Base-by-base conservation (phyloP, 352 stramenopile species). In the Phytophthora idaei region DNA sequence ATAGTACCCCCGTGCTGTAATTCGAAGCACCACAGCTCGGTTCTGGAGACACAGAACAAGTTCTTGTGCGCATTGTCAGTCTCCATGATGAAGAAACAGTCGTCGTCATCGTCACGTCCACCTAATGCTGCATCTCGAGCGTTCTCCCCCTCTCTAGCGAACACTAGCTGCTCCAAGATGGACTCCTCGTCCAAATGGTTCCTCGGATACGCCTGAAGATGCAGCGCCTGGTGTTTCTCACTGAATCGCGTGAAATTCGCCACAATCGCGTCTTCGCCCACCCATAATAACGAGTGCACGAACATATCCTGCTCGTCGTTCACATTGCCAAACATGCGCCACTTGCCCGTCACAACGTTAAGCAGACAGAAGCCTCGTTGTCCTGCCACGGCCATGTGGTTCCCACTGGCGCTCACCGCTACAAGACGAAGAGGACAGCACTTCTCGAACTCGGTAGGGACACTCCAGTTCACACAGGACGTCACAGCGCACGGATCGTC, bases 291-390 rank as follows among this genome's bases (percentile, higher is more conserved):
- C 21, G 85, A 74, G 36, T 85, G 80, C 1, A 93, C 83, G 2
- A 71, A 65, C 59, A 94, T 76, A 42, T 93, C 86, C 44, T 92
- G 85, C 60, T 95, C 88, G 29, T 94, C 83, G 47, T 92, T 87
- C 36, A 94, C 83, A 39, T 94, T 95, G 36, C 88, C 88, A 73
- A 95, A 95, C 59, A 92, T 70, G 3, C 85, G 74, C 88, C 88
- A 95, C 61, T 93, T 93, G 29, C 78, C 80, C 5, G 78, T 92
- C 14, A 67, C 41, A 28, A 84, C 21, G 39, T 94, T 93, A 3
- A 92, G 66, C 32, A 95, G 49, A 52, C 83, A 93, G 44, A 95
- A 93, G 1, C 85, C 88, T 56, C 76, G 70, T 61, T 90, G 75
- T 9, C 88, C 88, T 2, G 88, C 86, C 14, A 95, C 81, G 0